Evolutionary conservation across 202 grass and related monocot species (phyloP), one percentile per base, ranked within the genome.

Genomic region (Carex arenaria): DNA sequence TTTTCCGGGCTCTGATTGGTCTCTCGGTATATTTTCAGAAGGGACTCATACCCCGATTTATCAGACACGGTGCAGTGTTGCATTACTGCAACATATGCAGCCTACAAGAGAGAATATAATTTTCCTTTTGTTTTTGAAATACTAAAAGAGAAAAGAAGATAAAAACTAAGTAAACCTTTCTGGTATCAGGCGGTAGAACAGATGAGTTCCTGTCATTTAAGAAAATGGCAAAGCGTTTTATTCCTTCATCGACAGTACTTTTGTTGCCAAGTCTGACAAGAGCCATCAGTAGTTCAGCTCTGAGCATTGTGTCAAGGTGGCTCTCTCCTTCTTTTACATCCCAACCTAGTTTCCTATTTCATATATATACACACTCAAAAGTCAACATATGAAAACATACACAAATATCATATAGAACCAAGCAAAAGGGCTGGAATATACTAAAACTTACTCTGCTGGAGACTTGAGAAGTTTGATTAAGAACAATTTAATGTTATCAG

Each of bases 61-160:
- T 98, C 80, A 80, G 86, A 86, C 30, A 53, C 69, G 54, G 57
- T 90, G 77, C 91, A 92, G 80, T 62, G 88, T 52, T 91, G 84
- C 95, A 98, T 98, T 78, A 94, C 91, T 91, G 91, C 84, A 2
- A 95, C 80, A 78, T 95, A 98, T 83, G 89, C 88, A 79, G 85
- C 86, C 95, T 98, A 90, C 52, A 90, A 75, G 74, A 86, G 55
- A 88, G 59, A 64, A 19, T 9, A 10, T 84, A 64, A 26, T 87
- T 69, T 31, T 78, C 57, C 18, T 23, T 73, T 30, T 79, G 55
- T 78, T 15, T 77, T 77, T 63, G 14, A 8, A 68, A 68, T 80
- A 69, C 78, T 34, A 80, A n/a, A 38, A 63, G 7, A 86, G 5
- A 43, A 55, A 84, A 75, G 31, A 79, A 75, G 72, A 78, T 54